phyloP scores from a whole-genome alignment of 2,329 filamentous ascomycete species.

The Lachnellula cervina region DNA sequence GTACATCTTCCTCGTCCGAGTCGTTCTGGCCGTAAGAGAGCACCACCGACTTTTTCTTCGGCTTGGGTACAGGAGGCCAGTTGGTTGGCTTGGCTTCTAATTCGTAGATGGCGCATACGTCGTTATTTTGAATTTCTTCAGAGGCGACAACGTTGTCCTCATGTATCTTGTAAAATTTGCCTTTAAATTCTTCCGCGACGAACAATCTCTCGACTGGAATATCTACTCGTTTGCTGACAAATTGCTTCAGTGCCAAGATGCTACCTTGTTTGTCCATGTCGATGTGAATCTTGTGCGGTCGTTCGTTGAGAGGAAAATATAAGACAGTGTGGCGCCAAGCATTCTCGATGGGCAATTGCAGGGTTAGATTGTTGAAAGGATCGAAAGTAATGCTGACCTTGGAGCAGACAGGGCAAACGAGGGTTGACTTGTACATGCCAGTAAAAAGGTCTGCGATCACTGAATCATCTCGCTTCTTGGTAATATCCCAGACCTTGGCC shows the following conservation, averaged over 20 bases:
- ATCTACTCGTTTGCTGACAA: slow-evolving; percentile 62
- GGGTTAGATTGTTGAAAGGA: slow-evolving; percentile 89
- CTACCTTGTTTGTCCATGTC: slow-evolving; percentile 75
- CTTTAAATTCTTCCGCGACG: slow-evolving; percentile 74
- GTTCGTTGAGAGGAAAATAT: slow-evolving; percentile 71
- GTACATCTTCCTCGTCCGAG: slow-evolving; percentile 42
- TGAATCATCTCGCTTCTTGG: slow-evolving; percentile 87
- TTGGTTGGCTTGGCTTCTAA: slow-evolving; percentile 77
- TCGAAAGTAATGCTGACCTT: slow-evolving; percentile 99
- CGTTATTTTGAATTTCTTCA: slow-evolving; percentile 62
- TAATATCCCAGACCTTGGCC: slow-evolving; percentile 84
- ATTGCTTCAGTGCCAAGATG: slow-evolving; percentile 64
- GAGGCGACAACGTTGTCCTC: slow-evolving; percentile 64
- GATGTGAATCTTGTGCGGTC: slow-evolving; percentile 66
- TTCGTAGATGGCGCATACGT: slow-evolving; percentile 70
- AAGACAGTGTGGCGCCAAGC: slow-evolving; percentile 71
- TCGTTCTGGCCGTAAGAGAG: slow-evolving; percentile 38
- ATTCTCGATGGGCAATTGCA: slow-evolving; percentile 84
- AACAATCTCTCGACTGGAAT: slow-evolving; percentile 65
- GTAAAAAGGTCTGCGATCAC: slow-evolving; percentile 94
- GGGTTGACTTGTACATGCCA: slow-evolving; percentile 96
- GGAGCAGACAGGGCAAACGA: slow-evolving; percentile 83
- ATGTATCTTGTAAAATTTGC: slow-evolving; percentile 83
- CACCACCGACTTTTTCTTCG: slow-evolving; percentile 43
- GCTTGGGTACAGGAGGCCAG: slow-evolving; percentile 52